Percentiles rank a stretch among this genome's conserved stretches.
These are phyloP conservation scores for Rhodotorula sp. DNA, from an alignment of 1,284 basidiomycete genomes.

Conservation along the genomic window DNA sequence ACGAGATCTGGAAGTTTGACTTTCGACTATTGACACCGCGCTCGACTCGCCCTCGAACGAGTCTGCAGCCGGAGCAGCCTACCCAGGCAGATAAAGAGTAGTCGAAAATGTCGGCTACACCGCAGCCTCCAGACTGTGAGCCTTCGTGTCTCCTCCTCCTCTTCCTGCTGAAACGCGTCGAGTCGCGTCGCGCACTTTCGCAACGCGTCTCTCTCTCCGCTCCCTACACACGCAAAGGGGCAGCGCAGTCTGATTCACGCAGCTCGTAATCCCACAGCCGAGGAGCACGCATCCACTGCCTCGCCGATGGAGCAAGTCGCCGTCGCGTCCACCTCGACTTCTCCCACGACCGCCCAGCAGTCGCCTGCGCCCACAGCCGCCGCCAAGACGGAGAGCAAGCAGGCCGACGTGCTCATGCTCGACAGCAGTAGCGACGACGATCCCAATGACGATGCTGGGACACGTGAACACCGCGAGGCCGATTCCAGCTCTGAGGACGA, in stretches of 20 bases:
- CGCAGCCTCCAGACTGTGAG: too few relatives aligned
- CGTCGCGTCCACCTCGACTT: background rate
- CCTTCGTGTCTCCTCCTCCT: too few relatives aligned
- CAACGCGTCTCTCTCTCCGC: background rate
- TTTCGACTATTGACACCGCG: too few relatives aligned
- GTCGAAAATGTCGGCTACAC: too few relatives aligned
- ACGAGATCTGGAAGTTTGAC: too few relatives aligned
- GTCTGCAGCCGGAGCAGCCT: too few relatives aligned
- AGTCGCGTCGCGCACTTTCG: background rate
- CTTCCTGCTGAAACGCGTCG: background rate
- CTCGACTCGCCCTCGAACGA: too few relatives aligned
- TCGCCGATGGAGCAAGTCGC: background rate
- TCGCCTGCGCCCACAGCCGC: background rate
- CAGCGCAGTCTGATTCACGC: background rate
- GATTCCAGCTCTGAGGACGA: background rate
- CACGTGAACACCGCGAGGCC: background rate
- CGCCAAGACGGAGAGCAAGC: background rate
- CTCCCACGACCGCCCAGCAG: conserved; percentile 1
- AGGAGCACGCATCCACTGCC: too few relatives aligned
- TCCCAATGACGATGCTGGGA: background rate
- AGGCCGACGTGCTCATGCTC: background rate
- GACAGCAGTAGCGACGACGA: background rate
- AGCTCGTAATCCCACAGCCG: too few relatives aligned
- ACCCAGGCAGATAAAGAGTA: too few relatives aligned
- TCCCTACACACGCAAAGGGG: background rate